Evolutionary conservation across 2,329 filamentous ascomycete genomes (phyloP).

Genomic region (Ophiostoma triangulosporum): DNA sequence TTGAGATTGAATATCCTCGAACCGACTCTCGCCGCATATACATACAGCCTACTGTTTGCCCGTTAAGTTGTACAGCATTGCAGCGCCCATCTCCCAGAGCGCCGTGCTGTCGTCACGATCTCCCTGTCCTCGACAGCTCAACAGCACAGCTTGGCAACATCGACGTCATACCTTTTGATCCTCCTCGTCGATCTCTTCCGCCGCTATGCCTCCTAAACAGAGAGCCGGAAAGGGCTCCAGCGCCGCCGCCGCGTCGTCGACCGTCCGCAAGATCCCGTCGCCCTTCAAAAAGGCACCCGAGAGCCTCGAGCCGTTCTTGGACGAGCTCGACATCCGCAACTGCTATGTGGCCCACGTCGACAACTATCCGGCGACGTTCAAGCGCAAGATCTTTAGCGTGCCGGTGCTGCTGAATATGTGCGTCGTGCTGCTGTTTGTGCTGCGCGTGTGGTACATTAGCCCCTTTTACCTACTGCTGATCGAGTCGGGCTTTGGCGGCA

Average conservation of each 20-base stretch:
- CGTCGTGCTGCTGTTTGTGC: conserved; percentile 50
- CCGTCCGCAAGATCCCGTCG: conserved; percentile 29
- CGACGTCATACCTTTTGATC: background rate
- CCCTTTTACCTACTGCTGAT: conserved; percentile 62
- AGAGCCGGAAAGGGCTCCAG: conserved; percentile 16
- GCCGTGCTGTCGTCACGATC: background rate
- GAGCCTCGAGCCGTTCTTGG: conserved; percentile 51
- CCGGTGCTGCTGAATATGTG: conserved; percentile 63
- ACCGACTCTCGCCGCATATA: no score
- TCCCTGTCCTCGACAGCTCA: conserved; percentile 8
- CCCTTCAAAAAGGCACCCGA: conserved; percentile 57
- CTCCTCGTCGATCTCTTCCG: background rate
- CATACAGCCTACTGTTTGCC: no score
- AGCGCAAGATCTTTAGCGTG: conserved; percentile 70
- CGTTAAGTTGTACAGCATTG: no score
- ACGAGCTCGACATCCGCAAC: conserved; percentile 50
- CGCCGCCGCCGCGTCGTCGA: background rate
- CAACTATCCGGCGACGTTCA: conserved; percentile 52
- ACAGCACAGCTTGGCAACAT: no score
- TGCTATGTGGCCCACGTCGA: conserved; percentile 83
- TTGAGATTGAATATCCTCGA: no score
- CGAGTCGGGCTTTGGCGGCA: conserved; percentile 48
- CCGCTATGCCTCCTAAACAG: conserved; percentile 6
- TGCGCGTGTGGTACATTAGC: conserved; percentile 53
- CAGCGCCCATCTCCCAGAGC: no score